Evolutionary conservation across 2,329 filamentous ascomycete genomes (phyloP), one percentile per base, ranked within the genome.

Genomic region (Calonectria leucothoes): DNA sequence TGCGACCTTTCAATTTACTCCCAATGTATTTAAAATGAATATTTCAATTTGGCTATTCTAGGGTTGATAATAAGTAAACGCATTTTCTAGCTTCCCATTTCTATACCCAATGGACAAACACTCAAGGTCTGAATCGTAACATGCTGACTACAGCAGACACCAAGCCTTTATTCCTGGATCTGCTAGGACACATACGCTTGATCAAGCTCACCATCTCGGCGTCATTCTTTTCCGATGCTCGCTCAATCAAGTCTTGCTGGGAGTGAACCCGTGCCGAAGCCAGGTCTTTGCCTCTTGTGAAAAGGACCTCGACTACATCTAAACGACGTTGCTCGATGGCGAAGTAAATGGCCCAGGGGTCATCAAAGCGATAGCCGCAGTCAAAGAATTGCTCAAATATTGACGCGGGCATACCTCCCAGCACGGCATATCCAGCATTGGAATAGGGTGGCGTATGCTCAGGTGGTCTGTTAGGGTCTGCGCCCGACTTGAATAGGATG

Each of bases 361-460:
- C 61, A 10, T 65, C 61, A 65, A 42, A 65, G 7, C 39, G 61
- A 48, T 65, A 65, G 4, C 61, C 61, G 14, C 29, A 20, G 29
- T 65, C 23, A 5, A 65, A 65, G 10, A 65, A 65, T 10, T 65
- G 23, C 14, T 65, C 39, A 12, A 48, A 48, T 3, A 25, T 65
- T 11, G 61, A 65, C 15, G 25, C 35, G 25, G 61, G 61, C 61
- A 65, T 42, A 14, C 23, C 61, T 65, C 61, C 61, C 4, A 23
- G 5, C 15, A 65, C 61, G 12, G 61, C 61, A 11, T 64, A 64
- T 5, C 35, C 59, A 3, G 45, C 39, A 29, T 66, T 66, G 42
- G 64, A 66, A 17, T 23, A 66, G 17, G 64, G 64, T 11, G 42
- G 64, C n/a, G 42, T 66, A 29, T 66, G 64, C 20, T 66, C 42